These are phyloP conservation scores for Blastomyces gilchristii DNA, from an alignment of 2,329 filamentous ascomycete species.

Conservation along the genomic window DNA sequence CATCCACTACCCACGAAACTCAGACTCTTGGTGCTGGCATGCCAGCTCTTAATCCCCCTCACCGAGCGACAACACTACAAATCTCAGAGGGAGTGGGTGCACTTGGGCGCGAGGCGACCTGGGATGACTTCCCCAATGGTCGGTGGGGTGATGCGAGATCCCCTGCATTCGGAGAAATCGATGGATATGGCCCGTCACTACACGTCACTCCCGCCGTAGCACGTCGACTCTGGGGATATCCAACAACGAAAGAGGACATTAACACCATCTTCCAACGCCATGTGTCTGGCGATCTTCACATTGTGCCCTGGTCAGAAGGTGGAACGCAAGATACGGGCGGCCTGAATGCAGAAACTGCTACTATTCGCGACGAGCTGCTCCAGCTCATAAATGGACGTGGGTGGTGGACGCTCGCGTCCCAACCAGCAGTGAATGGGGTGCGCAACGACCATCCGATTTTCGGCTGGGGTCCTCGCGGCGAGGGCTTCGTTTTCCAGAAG, in stretches of 20 bases:
- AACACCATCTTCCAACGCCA: slow-evolving; percentile 70
- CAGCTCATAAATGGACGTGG: slow-evolving; percentile 64
- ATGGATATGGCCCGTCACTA: slow-evolving; percentile 93
- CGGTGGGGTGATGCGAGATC: slow-evolving; percentile 89
- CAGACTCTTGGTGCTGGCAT: slow-evolving; percentile 66
- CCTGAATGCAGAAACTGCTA: slow-evolving; percentile 60
- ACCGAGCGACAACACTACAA: slow-evolving; percentile 72
- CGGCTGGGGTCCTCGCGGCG: slow-evolving; percentile 80
- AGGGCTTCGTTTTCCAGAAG: slow-evolving; percentile 94
- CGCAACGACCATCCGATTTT: slow-evolving; percentile 67
- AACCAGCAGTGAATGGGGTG: slow-evolving; percentile 84
- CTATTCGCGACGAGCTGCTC: slow-evolving; percentile 67
- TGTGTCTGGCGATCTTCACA: slow-evolving; percentile 64
- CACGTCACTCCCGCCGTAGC: slow-evolving; percentile 83
- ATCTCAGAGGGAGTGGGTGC: slow-evolving; percentile 90
- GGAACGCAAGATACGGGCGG: slow-evolving; percentile 42
- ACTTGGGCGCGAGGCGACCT: slow-evolving; percentile 86
- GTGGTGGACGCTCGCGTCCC: slow-evolving; percentile 95
- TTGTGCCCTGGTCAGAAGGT: slow-evolving; percentile 82
- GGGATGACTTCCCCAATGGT: slow-evolving; percentile 97
- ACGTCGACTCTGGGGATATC: slow-evolving; percentile 73
- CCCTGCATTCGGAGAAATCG: slow-evolving; percentile 89
- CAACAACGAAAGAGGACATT: slow-evolving; percentile 60
- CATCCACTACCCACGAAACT: slow-evolving; percentile 48
- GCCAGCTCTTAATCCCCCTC: slow-evolving; percentile 57